phyloP scores from a whole-genome alignment of 2,329 filamentous ascomycete genomes.

The Alternaria gansuensis region DNA sequence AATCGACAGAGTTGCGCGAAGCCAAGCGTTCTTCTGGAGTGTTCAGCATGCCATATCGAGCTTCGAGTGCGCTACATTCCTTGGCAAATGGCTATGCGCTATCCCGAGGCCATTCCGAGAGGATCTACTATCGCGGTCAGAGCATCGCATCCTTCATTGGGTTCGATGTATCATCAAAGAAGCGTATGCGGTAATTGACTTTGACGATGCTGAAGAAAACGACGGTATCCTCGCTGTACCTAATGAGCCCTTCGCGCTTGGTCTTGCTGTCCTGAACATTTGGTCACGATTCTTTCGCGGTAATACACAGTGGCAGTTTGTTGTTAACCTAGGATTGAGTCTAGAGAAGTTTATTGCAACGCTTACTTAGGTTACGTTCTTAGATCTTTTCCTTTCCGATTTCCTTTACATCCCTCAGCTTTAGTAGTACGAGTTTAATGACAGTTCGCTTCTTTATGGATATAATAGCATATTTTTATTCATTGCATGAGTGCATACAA shows the following conservation, averaged over 20 bases:
- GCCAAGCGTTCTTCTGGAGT: constrained; percentile 66
- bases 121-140: constrained; percentile 37
- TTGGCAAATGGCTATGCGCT: constrained; percentile 61
- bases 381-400: too few relatives aligned
- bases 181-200: constrained; percentile 52
- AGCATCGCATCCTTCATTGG: constrained; percentile 60
- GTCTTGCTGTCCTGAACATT: constrained; percentile 56
- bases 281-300: constrained; percentile 60
- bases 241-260: constrained; percentile 45
- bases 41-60: constrained; percentile 65
- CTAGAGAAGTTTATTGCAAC: constrained; percentile 43
- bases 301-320: constrained; percentile 61
- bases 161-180: constrained; percentile 59
- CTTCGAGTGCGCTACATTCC: constrained; percentile 63
- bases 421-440: too few relatives aligned
- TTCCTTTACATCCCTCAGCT: background rate
- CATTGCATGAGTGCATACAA: background rate
- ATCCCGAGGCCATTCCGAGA: constrained; percentile 34
- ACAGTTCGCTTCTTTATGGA: background rate
- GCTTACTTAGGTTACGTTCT: background rate
- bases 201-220: constrained; percentile 30
- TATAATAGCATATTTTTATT: background rate
- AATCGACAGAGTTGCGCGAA: constrained; percentile 64
- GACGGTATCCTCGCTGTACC: constrained; percentile 24
- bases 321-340: constrained; percentile 57